Conservation (phyloP, 345 rosid genomes). For the Nasturtium officinale region DNA sequence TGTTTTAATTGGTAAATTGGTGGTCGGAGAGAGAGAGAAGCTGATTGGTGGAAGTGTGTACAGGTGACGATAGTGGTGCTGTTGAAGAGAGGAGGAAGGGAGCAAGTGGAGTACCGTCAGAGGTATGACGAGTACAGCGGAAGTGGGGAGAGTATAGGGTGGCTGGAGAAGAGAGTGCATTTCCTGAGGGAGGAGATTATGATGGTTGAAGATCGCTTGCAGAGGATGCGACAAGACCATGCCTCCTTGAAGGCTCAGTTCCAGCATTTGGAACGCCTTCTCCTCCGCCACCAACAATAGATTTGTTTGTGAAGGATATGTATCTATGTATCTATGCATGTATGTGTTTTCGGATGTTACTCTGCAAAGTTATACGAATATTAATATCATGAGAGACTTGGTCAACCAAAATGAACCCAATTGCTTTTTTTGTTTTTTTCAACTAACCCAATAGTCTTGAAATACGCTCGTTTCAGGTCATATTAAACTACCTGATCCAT, state of each 20-base stretch:
- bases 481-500: not conserved
- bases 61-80: constrained; percentile 82
- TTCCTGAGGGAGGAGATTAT: constrained; percentile 76
- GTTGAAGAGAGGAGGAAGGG: constrained; percentile 56
- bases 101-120: constrained; percentile 47
- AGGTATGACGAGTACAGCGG: constrained; percentile 41
- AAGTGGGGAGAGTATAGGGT: constrained; percentile 51
- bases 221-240: constrained; percentile 71
- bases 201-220: constrained; percentile 72
- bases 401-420: not conserved
- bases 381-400: not conserved
- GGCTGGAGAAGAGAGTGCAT: constrained; percentile 78
- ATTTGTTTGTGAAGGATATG: not conserved
- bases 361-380: constrained; percentile 32
- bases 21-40: not conserved
- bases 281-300: constrained; percentile 28
- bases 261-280: constrained; percentile 50
- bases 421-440: too few relatives aligned
- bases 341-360: constrained; percentile 16
- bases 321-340: not conserved
- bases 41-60: constrained; percentile 20
- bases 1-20: not conserved
- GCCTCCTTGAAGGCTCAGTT: constrained; percentile 57
- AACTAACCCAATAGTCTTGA: not conserved
- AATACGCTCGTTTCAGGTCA: not conserved